Conservation (phyloP, 225 moss, liverwort and hornwort species). For the Neckera pumila region DNA sequence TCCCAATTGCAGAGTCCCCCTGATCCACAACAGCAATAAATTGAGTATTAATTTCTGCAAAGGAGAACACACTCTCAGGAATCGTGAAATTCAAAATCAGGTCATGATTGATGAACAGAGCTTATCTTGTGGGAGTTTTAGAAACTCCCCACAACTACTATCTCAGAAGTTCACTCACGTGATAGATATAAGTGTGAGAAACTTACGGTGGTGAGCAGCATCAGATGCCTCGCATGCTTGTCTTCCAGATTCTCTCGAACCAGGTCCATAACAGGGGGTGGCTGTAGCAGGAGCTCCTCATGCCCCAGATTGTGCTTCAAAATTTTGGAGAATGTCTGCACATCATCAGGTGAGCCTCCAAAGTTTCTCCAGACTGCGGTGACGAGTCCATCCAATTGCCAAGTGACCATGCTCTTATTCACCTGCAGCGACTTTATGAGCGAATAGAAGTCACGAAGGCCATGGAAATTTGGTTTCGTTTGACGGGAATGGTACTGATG, state of each 20-base stretch:
- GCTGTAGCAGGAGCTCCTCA: slow-evolving; percentile 33
- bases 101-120: not conserved
- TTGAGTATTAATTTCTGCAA: not conserved
- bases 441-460: slow-evolving; percentile 56
- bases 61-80: not conserved
- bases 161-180: not conserved
- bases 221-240: slow-evolving; percentile 50
- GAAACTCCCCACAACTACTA: not conserved
- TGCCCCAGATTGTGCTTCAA: slow-evolving; percentile 32
- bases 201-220: slow-evolving; percentile 50
- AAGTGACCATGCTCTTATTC: slow-evolving; percentile 9
- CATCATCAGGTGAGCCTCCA: slow-evolving; percentile 50
- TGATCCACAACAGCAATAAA: slow-evolving; percentile 6
- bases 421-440: slow-evolving; percentile 41
- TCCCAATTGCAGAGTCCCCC: slow-evolving; percentile 54
- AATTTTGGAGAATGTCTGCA: slow-evolving; percentile 26
- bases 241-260: slow-evolving; percentile 45
- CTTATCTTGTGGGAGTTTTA: not conserved
- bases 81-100: not conserved
- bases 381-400: slow-evolving; percentile 29
- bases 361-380: slow-evolving; percentile 48
- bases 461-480: slow-evolving; percentile 45
- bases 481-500: slow-evolving; percentile 32
- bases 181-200: not conserved
- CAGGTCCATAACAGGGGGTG: slow-evolving; percentile 42